phyloP scores from a whole-genome alignment of 2,329 filamentous ascomycete species.

The Cladosporium austrohemisphaericum region DNA sequence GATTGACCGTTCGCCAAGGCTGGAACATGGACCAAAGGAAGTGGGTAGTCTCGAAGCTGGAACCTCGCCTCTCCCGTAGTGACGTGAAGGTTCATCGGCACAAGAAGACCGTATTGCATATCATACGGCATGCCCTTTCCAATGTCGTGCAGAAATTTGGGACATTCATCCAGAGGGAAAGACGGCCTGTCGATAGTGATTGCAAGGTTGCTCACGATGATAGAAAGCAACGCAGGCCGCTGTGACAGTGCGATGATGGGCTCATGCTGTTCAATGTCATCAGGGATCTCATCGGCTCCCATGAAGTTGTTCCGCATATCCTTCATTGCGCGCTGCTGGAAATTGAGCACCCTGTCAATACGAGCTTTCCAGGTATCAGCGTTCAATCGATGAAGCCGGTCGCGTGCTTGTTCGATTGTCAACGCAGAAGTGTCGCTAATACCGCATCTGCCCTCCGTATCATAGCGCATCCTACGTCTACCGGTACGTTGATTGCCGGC shows the following conservation, averaged over 20 bases:
- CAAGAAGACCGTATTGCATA: conserved; percentile 82
- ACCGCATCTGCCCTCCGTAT: conserved; percentile 70
- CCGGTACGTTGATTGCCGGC: conserved; percentile 25
- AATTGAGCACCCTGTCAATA: conserved; percentile 71
- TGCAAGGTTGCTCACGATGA: conserved; percentile 78
- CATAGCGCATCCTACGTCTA: conserved; percentile 58
- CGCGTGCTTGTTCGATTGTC: conserved; percentile 70
- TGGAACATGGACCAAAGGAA: conserved; percentile 88
- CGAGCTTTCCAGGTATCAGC: conserved; percentile 87
- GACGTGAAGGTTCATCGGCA: conserved; percentile 85
- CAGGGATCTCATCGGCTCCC: conserved; percentile 74
- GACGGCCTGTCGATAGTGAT: conserved; percentile 87
- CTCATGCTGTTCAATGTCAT: conserved; percentile 78
- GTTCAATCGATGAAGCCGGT: conserved; percentile 74
- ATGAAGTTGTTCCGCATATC: conserved; percentile 78
- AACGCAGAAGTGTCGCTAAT: conserved; percentile 71
- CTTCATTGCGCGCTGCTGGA: conserved; percentile 69
- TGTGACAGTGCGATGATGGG: conserved; percentile 80
- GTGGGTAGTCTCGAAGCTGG: conserved; percentile 86
- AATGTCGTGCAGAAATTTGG: conserved; percentile 78
- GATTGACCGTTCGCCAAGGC: conserved; percentile 76
- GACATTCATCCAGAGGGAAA: conserved; percentile 76
- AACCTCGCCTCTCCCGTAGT: conserved; percentile 86
- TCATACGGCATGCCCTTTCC: conserved; percentile 96
- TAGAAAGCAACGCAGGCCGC: conserved; percentile 76